A percentile compares a stretch with the other conserved stretches of the same genome.
Conservation (phyloP, 2,329 filamentous ascomycete genomes). For the Didymella glomerata region DNA sequence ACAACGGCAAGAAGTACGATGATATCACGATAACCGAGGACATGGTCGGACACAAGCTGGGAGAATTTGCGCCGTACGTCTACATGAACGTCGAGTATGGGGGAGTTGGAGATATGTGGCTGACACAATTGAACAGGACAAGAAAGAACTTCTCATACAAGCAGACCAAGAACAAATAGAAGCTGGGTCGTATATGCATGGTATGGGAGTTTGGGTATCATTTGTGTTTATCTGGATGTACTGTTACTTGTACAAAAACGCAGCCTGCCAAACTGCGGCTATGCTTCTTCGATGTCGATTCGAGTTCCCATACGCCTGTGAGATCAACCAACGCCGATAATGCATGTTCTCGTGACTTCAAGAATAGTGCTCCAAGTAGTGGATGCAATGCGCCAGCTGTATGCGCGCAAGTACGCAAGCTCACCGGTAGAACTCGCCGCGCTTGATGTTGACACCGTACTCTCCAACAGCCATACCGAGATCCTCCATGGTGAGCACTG, state of each 20-base stretch:
- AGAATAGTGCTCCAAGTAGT: not conserved
- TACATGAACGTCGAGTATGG: not conserved
- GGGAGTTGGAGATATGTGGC: not conserved
- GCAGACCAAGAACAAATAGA: constrained; percentile 74
- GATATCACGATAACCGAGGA: constrained; percentile 88
- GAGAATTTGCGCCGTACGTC: constrained; percentile 86
- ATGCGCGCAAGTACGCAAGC: not conserved
- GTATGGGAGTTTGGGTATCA: constrained; percentile 50
- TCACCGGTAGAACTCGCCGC: constrained; percentile 94
- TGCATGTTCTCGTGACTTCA: constrained; percentile 24
- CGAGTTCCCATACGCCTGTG: constrained; percentile 29
- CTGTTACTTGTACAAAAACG: constrained; percentile 46
- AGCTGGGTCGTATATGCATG: constrained; percentile 32
- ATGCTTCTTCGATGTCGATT: constrained; percentile 1
- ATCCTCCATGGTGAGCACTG: constrained; percentile 98
- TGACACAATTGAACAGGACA: constrained; percentile 59
- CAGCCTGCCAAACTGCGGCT: constrained; percentile 19
- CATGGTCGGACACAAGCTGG: constrained; percentile 95
- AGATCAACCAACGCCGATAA: constrained; percentile 40
- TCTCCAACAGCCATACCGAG: constrained; percentile 97
- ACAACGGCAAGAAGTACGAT: constrained; percentile 89
- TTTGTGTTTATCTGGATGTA: constrained; percentile 44
- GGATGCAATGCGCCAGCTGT: not conserved
- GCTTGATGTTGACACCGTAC: constrained; percentile 97
- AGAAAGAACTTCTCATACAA: constrained; percentile 74